Base-by-base conservation (phyloP, 176 grass and related monocot genomes). In the Eragrostis curvula region DNA sequence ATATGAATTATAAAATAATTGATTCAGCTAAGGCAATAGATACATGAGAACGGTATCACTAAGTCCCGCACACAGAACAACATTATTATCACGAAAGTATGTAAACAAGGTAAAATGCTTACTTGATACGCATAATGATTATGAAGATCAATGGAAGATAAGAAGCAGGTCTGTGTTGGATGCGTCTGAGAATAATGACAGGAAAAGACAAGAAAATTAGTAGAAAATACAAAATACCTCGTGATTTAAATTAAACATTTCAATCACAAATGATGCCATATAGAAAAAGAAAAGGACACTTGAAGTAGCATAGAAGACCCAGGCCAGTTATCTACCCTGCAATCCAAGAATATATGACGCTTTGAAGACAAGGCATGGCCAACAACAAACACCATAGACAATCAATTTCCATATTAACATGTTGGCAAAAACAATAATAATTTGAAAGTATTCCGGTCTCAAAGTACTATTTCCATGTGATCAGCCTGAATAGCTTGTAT, bases 111-210 rank as follows among this genome's bases (percentile, higher is more conserved):
- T 56, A 20, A 78, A 66, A 12, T 41, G 43, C 74, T 85, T 57
- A 98, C 95, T 88, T 98, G 95, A 89, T 98, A 98, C 2, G 95
- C 92, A 84, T 98, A 98, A 89, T 98, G 95, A 71, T 94, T 98
- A 80, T 98, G 95, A 81, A 98, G 95, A 91, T 98, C 95, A 81
- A 98, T 91, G 47, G 92, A 98, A 72, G 95, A 98, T 68, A 98
- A 57, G 84, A 98, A 98, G 80, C 95, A 98, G 39, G 92, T 98
- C 78, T 98, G 95, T 64, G 95, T 98, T 60, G 95, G 95, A 84
- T 98, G 95, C 14, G 95, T 98, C 92, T 98, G 88, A 28, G 46
- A 83, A 84, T 24, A 78, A 79, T 67, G 80, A 80, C 64, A 85
- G 25, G 85, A 86, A 73, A 81, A 41, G 60, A 16, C 36, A 76